A percentile compares a stretch with the other conserved stretches of the same genome.
phyloP scores from a whole-genome alignment of 1,284 basidiomycete genomes.

The Ustilago trichophora region DNA sequence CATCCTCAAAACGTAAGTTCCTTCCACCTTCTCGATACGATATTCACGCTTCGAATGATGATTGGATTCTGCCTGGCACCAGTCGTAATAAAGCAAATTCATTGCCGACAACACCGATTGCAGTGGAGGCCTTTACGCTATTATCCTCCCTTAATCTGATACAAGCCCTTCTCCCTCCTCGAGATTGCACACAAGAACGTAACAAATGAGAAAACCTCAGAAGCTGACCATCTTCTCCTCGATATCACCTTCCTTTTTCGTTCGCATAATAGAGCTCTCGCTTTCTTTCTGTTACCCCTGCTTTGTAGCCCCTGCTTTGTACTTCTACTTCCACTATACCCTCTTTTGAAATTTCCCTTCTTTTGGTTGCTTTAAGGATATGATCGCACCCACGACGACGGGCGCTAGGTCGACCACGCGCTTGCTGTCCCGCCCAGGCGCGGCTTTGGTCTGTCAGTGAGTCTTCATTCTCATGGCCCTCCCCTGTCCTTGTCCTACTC shows the following conservation, averaged over 20 bases:
- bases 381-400: conserved; percentile 5
- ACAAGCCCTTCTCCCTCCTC: too few relatives aligned
- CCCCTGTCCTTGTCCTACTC: neutral
- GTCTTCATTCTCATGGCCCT: conserved; percentile 1
- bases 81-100: conserved; percentile 52
- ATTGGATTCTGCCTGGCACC: conserved; percentile 56
- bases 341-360: too few relatives aligned
- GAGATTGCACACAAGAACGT: too few relatives aligned
- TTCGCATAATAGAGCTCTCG: too few relatives aligned
- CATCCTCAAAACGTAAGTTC: conserved; percentile 32
- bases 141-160: conserved; percentile 52
- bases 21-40: neutral
- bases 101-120: conserved; percentile 49
- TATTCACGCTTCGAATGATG: conserved; percentile 37
- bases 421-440: conserved; percentile 1
- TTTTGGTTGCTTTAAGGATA: too few relatives aligned
- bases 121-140: conserved; percentile 53
- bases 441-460: conserved; percentile 34
- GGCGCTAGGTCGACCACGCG: conserved; percentile 4
- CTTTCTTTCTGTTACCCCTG: too few relatives aligned
- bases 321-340: too few relatives aligned
- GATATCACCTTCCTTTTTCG: conserved; percentile 2
- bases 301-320: too few relatives aligned
- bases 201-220: too few relatives aligned
- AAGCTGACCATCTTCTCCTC: too few relatives aligned